Conservation (phyloP, 2,329 filamentous ascomycete genomes). For the Botrytis tulipae region DNA sequence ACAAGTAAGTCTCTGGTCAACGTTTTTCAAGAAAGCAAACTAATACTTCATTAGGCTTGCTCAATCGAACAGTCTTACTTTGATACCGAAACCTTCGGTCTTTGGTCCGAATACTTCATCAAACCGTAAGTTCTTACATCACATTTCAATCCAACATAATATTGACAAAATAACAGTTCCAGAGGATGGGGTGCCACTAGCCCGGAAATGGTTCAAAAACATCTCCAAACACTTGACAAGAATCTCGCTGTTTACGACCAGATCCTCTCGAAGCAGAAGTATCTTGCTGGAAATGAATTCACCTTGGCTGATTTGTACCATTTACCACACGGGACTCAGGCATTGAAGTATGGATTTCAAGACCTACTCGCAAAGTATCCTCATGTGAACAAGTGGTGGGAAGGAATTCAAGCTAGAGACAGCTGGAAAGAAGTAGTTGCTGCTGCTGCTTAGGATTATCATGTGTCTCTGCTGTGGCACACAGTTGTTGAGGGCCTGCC, state of each 20-base stretch:
- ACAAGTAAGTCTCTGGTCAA: slow-evolving; percentile 2
- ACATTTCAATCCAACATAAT: background rate
- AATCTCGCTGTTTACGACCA: slow-evolving; percentile 27
- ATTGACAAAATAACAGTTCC: background rate
- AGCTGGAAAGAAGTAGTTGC: slow-evolving; percentile 20
- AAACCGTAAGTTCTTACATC: background rate
- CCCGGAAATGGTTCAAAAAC: background rate
- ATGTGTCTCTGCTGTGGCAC: background rate
- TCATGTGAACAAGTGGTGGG: slow-evolving; percentile 16
- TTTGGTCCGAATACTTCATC: slow-evolving; percentile 7
- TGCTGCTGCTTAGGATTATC: background rate
- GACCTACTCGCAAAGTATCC: slow-evolving; percentile 17
- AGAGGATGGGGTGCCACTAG: background rate
- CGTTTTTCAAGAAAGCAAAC: too few relatives aligned
- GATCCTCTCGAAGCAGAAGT: slow-evolving; percentile 29
- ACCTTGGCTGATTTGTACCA: slow-evolving; percentile 29
- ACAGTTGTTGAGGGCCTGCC: background rate
- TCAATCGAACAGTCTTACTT: background rate
- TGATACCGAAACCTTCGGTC: background rate
- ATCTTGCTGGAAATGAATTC: slow-evolving; percentile 30
- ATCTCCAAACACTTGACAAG: background rate
- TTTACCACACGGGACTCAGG: slow-evolving; percentile 23
- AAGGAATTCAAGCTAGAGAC: slow-evolving; percentile 20
- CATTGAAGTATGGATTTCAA: slow-evolving; percentile 17
- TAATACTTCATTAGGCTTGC: background rate